Percentiles rank a stretch among this genome's conserved stretches.
Conservation (phyloP, 257 asterid genomes). For the Jaltomata sinuosa region DNA sequence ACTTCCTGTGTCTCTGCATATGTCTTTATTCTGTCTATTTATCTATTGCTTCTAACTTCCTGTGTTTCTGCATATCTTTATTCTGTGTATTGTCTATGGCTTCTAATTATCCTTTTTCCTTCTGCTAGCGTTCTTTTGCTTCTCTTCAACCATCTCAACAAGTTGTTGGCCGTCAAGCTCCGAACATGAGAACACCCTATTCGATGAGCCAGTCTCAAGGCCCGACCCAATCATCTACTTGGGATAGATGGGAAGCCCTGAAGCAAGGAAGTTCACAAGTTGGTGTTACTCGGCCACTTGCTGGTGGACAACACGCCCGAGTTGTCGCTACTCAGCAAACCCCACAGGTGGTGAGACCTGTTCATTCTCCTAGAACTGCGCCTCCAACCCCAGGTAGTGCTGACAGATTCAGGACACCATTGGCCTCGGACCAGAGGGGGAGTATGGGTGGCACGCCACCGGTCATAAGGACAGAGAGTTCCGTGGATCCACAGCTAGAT, state of each 20-base stretch:
- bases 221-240: conserved; percentile 16
- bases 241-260: conserved; percentile 1
- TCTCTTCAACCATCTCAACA: conserved; percentile 25
- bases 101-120: conserved; percentile 3
- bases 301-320: conserved; percentile 25
- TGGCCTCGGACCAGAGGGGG: conserved; percentile 24
- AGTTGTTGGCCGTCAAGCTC: conserved; percentile 10
- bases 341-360: conserved; percentile 19
- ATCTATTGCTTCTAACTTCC: background rate
- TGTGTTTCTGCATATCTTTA: background rate
- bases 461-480: conserved; percentile 10
- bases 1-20: background rate
- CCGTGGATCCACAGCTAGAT: conserved; percentile 10
- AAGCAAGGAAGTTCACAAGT: conserved; percentile 17
- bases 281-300: conserved; percentile 6
- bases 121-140: conserved; percentile 11
- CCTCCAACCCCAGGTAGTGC: conserved; percentile 20
- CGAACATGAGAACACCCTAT: conserved; percentile 18
- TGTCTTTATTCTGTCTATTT: background rate
- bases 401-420: conserved; percentile 6
- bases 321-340: conserved; percentile 31
- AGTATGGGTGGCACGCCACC: conserved; percentile 19
- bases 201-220: conserved; percentile 24
- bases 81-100: background rate
- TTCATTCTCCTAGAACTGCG: conserved; percentile 19